Evolutionary conservation across 208 protist genomes (phyloP), one percentile per base, ranked within the genome.

Genomic region (Acanthamoeba lenticulata): DNA sequence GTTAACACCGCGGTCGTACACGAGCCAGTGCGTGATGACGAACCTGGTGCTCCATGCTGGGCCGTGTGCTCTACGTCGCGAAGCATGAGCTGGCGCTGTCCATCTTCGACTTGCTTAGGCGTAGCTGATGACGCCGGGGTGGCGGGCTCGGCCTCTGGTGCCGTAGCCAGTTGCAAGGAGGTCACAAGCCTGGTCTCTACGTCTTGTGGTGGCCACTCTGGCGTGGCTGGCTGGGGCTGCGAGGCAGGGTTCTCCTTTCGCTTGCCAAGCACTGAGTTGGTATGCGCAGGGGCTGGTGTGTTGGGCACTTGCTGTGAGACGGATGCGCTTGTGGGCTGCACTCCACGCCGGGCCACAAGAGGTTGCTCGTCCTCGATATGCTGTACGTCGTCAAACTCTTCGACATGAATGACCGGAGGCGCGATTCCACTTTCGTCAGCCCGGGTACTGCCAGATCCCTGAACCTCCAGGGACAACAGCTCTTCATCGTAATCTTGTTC

Each of bases 201-300:
- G 47, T 52, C 47, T 52, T n/a, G n/a, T n/a, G n/a, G 67, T 7
- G 67, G 24, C 9, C 32, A n/a, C 65, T 74, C 36, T 9, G 67
- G 38, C 36, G 67, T 44, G 67, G 40, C 44, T 24, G 19, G 38
- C n/a, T n/a, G n/a, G n/a, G n/a, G n/a, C n/a, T n/a, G n/a, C n/a
- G n/a, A n/a, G 27, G 40, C 42, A 55, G 77, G 77, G 45, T 88
- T 57, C 44, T 88, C 77, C 77, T 88, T 88, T 21, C 77, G 77
- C 45, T 88, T 88, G 77, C 77, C 77, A 24, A 88, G 77, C 27
- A 60, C 40, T 19, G 77, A 88, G 34, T 21, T n/a, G 36, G 32
- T 38, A 44, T 24, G 24, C 13, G n/a, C n/a, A 19, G 40, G 27
- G 77, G 17, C 21, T n/a, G 60, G 32, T 34, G 62, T 21, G 62